phyloP scores from a whole-genome alignment of 2,329 filamentous ascomycete genomes.

The Curvularia lunata region DNA sequence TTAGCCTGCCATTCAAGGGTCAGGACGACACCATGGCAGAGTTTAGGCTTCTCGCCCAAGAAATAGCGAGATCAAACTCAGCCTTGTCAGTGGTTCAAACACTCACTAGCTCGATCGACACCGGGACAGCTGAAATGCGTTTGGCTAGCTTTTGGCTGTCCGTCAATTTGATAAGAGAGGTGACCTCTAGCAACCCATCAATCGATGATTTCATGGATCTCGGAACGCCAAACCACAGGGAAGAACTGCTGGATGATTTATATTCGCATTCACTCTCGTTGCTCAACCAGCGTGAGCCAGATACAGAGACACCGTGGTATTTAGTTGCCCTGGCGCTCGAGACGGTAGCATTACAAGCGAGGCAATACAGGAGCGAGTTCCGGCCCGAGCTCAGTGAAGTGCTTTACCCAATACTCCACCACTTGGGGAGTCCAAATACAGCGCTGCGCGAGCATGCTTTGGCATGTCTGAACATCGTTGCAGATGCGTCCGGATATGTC shows the following conservation, averaged over 20 bases:
- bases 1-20: conserved; percentile 66
- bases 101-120: conserved; percentile 68
- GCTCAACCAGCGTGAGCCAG: conserved; percentile 55
- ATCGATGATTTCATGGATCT: conserved; percentile 72
- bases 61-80: conserved; percentile 56
- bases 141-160: conserved; percentile 82
- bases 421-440: conserved; percentile 74
- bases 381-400: conserved; percentile 87
- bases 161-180: conserved; percentile 71
- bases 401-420: conserved; percentile 88
- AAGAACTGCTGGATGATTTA: conserved; percentile 63
- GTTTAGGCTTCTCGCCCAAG: conserved; percentile 65
- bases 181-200: conserved; percentile 59
- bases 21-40: conserved; percentile 69
- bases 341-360: conserved; percentile 76
- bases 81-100: conserved; percentile 63
- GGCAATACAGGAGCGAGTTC: conserved; percentile 70
- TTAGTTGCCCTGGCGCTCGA: conserved; percentile 82
- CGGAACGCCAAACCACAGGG: conserved; percentile 37
- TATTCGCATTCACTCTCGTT: conserved; percentile 71
- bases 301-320: conserved; percentile 67
- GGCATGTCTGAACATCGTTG: conserved; percentile 80
- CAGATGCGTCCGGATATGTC: conserved; percentile 73
- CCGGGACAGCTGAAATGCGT: conserved; percentile 63
- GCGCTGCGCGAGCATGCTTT: conserved; percentile 81